These are phyloP conservation scores for Pisolithus marmoratus DNA, from an alignment of 768 basidiomycete genomes.

Conservation along the genomic window DNA sequence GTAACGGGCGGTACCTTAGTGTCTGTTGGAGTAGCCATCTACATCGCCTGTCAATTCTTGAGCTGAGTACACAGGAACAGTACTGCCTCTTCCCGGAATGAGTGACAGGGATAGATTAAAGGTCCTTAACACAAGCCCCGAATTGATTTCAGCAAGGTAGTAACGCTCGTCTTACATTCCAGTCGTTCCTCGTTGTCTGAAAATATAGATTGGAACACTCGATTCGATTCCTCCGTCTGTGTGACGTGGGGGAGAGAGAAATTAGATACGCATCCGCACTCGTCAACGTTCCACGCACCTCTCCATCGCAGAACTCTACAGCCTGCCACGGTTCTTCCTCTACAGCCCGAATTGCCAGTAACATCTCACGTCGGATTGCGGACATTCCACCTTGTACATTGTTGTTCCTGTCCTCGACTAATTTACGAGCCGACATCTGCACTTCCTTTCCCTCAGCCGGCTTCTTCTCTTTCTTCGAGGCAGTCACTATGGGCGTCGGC, in stretches of 20 bases:
- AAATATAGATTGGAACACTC: conserved; percentile 57
- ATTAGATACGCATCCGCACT: background rate
- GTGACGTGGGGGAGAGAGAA: conserved; percentile 5
- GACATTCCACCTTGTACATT: conserved; percentile 63
- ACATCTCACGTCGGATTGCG: conserved; percentile 67
- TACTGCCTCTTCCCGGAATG: too few species aligned
- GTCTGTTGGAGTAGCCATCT: background rate
- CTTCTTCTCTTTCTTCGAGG: conserved; percentile 54
- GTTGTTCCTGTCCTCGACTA: conserved; percentile 54
- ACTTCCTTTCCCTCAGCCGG: conserved; percentile 65
- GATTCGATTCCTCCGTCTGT: conserved; percentile 54
- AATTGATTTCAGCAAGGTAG: conserved; percentile 53
- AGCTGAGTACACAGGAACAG: background rate
- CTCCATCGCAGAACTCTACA: conserved; percentile 57
- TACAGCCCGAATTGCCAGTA: conserved; percentile 64
- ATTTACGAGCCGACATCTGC: conserved; percentile 67
- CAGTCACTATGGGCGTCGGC: conserved; percentile 35
- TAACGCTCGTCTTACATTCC: conserved; percentile 50
- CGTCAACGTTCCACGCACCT: conserved; percentile 39
- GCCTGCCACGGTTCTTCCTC: conserved; percentile 76
- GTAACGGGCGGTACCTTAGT: conserved; percentile 9
- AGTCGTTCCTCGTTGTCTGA: conserved; percentile 48
- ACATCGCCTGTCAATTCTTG: background rate
- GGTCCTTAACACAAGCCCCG: conserved; percentile 40
- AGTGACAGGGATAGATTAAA: too few species aligned